Percentiles rank a stretch among this genome's conserved stretches.
phyloP scores from a whole-genome alignment of 176 grass and related monocot genomes.

The Poa pratensis region DNA sequence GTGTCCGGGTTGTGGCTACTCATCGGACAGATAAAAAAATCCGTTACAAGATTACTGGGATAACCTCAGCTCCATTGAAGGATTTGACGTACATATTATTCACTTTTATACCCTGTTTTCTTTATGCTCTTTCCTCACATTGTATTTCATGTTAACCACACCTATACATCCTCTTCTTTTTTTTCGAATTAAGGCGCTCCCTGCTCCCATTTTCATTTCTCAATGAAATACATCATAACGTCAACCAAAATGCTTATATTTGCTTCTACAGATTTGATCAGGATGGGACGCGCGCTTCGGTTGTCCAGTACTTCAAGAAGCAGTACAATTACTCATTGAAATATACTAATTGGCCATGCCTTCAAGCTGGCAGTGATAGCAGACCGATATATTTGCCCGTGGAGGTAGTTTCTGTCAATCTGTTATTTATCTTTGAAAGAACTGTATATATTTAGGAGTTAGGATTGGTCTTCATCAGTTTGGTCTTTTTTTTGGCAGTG shows the following conservation, averaged over 20 bases:
- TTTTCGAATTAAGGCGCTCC: neutral
- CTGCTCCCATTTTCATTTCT: neutral
- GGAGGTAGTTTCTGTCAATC: constrained; percentile 48
- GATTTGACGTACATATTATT: constrained; percentile 49
- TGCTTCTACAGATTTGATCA: constrained; percentile 66
- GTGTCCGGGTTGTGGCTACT: constrained; percentile 59
- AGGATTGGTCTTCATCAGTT: neutral
- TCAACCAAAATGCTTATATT: neutral
- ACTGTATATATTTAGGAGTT: neutral
- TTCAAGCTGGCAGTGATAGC: constrained; percentile 66
- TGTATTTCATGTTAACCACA: neutral
- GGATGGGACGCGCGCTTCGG: constrained; percentile 42
- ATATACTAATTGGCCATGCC: constrained; percentile 67
- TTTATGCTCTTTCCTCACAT: neutral
- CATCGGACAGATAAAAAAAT: constrained; percentile 54
- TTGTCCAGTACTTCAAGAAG: constrained; percentile 69
- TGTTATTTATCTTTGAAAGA: neutral
- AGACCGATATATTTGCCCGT: constrained; percentile 74
- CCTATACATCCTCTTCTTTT: neutral
- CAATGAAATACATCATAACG: neutral
- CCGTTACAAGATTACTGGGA: constrained; percentile 63
- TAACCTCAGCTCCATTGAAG: constrained; percentile 53
- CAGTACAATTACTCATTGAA: constrained; percentile 52
- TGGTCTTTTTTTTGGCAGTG: neutral
- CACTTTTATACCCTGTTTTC: neutral